Conservation (phyloP, 2,329 filamentous ascomycete genomes). For the Cadophora gregata region DNA sequence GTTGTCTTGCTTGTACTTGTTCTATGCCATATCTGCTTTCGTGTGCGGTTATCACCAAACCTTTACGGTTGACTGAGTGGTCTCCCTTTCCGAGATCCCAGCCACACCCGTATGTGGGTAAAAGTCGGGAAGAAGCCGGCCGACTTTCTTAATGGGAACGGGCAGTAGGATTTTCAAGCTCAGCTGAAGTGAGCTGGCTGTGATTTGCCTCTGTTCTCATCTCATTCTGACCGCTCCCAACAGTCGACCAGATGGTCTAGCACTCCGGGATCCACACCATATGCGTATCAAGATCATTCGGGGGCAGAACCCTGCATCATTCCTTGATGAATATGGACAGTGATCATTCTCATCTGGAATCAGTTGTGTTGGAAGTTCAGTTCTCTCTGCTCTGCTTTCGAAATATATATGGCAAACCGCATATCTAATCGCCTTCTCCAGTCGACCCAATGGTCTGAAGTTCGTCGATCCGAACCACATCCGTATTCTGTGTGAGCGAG, state of each 20-base stretch:
- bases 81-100: conserved; percentile 18
- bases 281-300: not conserved
- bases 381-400: not conserved
- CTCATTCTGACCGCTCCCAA: not conserved
- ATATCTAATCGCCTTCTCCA: not conserved
- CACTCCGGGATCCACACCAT: not conserved
- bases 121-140: conserved; percentile 11
- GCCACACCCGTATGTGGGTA: conserved; percentile 17
- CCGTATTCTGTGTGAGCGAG: not conserved
- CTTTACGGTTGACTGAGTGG: conserved; percentile 17
- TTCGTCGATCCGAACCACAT: not conserved
- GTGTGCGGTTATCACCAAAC: not conserved
- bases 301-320: not conserved
- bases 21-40: not conserved
- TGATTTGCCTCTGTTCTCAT: not conserved
- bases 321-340: conserved; percentile 18
- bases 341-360: conserved; percentile 10
- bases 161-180: not conserved
- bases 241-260: conserved; percentile 5
- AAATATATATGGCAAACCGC: not conserved
- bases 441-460: conserved; percentile 19
- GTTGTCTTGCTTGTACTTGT: not conserved
- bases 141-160: conserved; percentile 11
- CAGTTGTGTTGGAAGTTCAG: no score
- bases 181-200: not conserved